Conservation (phyloP, 2,329 filamentous ascomycete species). For the Paecilomyces fulvus region DNA sequence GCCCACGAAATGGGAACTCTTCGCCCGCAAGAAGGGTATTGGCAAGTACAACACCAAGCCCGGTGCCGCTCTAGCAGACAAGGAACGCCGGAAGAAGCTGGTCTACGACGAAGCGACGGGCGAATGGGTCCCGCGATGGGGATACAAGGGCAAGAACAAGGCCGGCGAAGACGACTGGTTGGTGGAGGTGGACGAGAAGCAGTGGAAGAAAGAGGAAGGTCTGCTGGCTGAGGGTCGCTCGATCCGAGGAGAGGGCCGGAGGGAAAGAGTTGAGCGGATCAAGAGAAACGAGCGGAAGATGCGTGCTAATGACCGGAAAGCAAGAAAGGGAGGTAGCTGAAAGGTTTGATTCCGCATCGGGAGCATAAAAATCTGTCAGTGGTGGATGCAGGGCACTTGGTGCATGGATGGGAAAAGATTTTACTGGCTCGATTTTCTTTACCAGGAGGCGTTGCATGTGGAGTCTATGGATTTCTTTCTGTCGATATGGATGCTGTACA, state of each 20-base stretch:
- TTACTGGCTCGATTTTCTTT: not conserved
- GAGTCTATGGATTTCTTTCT: not conserved
- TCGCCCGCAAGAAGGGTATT: conserved; percentile 95
- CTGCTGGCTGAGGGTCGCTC: conserved; percentile 50
- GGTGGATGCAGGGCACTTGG: not conserved
- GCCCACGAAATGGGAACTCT: conserved; percentile 90
- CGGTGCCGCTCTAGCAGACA: conserved; percentile 52
- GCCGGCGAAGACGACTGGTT: conserved; percentile 76
- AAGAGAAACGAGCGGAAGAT: conserved; percentile 55
- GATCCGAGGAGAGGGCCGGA: conserved; percentile 56
- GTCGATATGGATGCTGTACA: not conserved
- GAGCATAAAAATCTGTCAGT: not conserved
- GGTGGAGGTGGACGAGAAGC: conserved; percentile 78
- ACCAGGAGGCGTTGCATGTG: not conserved
- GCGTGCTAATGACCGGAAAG: conserved; percentile 56
- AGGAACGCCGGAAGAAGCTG: conserved; percentile 57
- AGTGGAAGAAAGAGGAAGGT: conserved; percentile 58
- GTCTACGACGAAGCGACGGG: conserved; percentile 76
- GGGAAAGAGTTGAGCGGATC: conserved; percentile 62
- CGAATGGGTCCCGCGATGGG: conserved; percentile 92
- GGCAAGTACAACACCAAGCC: conserved; percentile 64
- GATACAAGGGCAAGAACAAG: conserved; percentile 86
- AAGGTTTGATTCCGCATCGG: not conserved
- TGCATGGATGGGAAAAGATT: not conserved
- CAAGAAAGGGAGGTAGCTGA: conserved; percentile 22